These are phyloP conservation scores for Cercophora scortea DNA, from an alignment of 495 filamentous ascomycete genomes.

Conservation along the genomic window DNA sequence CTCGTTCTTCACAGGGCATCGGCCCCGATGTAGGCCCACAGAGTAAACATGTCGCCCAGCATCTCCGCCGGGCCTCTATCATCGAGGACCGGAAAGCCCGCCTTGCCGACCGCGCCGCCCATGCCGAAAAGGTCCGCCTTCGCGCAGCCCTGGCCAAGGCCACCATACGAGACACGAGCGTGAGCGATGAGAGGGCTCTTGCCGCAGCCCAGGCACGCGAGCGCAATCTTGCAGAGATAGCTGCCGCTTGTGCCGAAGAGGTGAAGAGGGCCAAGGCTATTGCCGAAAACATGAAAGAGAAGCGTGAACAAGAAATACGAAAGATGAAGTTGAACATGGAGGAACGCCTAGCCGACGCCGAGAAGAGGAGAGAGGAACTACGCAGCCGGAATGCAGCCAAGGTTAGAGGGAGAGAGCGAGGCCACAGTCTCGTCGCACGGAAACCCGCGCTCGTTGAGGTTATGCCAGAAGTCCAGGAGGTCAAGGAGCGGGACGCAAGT, in stretches of 20 bases:
- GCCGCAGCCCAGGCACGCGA: slow-evolving; percentile 89
- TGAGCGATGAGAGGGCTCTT: slow-evolving; percentile 74
- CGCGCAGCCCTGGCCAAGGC: slow-evolving; percentile 82
- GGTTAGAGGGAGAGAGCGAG: slow-evolving; percentile 48
- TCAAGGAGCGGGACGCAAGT: slow-evolving; percentile 33
- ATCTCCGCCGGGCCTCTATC: slow-evolving; percentile 84
- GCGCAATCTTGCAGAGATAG: slow-evolving; percentile 85
- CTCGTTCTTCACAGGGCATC: slow-evolving; percentile 52
- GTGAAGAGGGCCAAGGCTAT: slow-evolving; percentile 89
- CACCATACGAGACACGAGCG: slow-evolving; percentile 49
- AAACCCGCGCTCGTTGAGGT: slow-evolving; percentile 35
- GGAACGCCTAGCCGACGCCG: slow-evolving; percentile 81
- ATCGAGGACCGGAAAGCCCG: slow-evolving; percentile 89
- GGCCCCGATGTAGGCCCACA: slow-evolving; percentile 56
- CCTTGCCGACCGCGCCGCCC: slow-evolving; percentile 84
- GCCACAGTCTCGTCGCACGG: slow-evolving; percentile 51
- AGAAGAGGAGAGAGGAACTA: slow-evolving; percentile 59
- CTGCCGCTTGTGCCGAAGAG: slow-evolving; percentile 89
- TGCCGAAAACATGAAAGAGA: slow-evolving; percentile 86
- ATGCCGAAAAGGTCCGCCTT: slow-evolving; percentile 94
- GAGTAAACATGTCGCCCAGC: slow-evolving; percentile 78
- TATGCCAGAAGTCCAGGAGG: slow-evolving; percentile 49
- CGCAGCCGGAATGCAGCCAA: slow-evolving; percentile 48
- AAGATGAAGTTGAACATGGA: slow-evolving; percentile 73
- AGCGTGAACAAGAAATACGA: slow-evolving; percentile 76